Evolutionary conservation across 768 basidiomycete genomes (phyloP), one percentile per base, ranked within the genome.

Genomic region (Mycena belliarum): DNA sequence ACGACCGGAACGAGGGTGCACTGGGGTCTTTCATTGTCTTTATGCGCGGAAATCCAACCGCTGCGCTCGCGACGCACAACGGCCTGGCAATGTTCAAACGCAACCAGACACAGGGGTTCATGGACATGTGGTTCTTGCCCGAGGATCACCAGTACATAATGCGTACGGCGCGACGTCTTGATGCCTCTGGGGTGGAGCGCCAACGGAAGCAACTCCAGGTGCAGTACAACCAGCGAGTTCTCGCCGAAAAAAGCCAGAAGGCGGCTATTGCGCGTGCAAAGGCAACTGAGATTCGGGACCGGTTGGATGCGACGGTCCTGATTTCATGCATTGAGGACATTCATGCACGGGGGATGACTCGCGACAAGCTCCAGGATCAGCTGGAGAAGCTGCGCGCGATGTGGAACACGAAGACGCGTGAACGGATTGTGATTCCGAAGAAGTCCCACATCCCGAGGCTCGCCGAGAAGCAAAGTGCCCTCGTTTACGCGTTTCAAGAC

Each of bases 1-100:
- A 63, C 35, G 49, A 63, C 23, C 15, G 12, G 6, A 64, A 66
- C 38, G 63, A 61, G 32, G 61, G 65, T 8, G 47, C 49, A 2
- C 42, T 66, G 2, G 56, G 65, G 6, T 42, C 49, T 10, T 45
- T 41, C 28, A 25, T 40, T 37, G 37, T 49, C 4, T 50, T 26
- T 25, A 46, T 42, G n/a, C 48, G 61, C 2, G 35, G 15, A 9
- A 49, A 50, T 26, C 52, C 56, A 4, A 47, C 38, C 8, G 38
- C 49, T 9, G 47, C 56, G 6, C 26, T 59, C 4, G 37, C 48
- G 3, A 49, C 48, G 1, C 44, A 46, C 59, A 61, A 61, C 20
- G 54, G 41, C 6, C 32, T 54, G 26, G 47, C 48, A 8, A 49
- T 37, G 29, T 58, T 40, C 12, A 16, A 41, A 4, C 40, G 48